phyloP scores from a whole-genome alignment of 352 stramenopile species.

The Globisporangium parvum region DNA sequence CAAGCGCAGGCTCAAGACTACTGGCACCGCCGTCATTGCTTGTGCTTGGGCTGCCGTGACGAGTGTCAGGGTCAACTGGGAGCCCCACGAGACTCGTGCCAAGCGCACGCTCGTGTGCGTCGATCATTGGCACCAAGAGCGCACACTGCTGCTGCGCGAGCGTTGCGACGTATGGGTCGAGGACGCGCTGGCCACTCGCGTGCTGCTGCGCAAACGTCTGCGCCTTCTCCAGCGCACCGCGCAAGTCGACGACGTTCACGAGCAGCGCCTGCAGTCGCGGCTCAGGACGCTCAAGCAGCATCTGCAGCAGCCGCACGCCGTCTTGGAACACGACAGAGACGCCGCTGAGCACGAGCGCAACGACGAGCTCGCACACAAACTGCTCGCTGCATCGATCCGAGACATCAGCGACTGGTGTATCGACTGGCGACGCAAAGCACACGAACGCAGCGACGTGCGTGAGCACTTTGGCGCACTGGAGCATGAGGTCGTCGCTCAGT shows the following conservation, averaged over 20 bases:
- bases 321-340: conserved; percentile 52
- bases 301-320: conserved; percentile 47
- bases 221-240: conserved; percentile 52
- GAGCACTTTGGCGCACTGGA: conserved; percentile 9
- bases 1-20: conserved; percentile 14
- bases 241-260: conserved; percentile 33
- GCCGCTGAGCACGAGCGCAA: conserved; percentile 49
- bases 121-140: conserved; percentile 40
- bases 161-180: conserved; percentile 40
- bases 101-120: conserved; percentile 35
- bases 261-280: conserved; percentile 20
- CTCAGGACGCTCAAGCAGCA: conserved; percentile 33
- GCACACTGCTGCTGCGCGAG: conserved; percentile 35
- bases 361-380: conserved; percentile 37
- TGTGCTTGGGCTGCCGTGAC: conserved; percentile 3
- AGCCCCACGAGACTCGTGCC: conserved; percentile 50
- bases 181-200: conserved; percentile 16
- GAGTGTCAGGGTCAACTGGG: conserved; percentile 15
- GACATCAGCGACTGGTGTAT: background rate
- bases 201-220: conserved; percentile 27
- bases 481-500: conserved; percentile 5
- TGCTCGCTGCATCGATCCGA: conserved; percentile 3
- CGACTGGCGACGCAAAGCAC: conserved; percentile 1
- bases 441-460: conserved; percentile 11
- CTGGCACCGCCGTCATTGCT: background rate